Conservation (phyloP, 2,329 filamentous ascomycete genomes). For the Penicillium sp. region DNA sequence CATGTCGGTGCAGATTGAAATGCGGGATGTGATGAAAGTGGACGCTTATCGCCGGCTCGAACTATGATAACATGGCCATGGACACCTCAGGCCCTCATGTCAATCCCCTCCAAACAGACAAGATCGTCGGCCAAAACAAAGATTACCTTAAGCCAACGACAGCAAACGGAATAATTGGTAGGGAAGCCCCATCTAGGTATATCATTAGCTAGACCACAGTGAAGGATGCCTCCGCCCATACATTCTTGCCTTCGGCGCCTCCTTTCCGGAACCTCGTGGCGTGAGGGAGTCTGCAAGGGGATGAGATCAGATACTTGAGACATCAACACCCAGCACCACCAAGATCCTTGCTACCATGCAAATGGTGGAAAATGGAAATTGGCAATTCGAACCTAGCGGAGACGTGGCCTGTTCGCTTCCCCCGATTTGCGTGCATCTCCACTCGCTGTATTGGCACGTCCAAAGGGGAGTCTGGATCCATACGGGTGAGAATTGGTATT, state of each 20-base stretch:
- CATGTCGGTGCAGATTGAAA: conserved; percentile 42
- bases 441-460: conserved; percentile 4
- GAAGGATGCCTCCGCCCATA: too few species aligned
- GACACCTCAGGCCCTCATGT: conserved; percentile 8
- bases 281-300: conserved; percentile 16
- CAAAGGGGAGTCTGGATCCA: too few species aligned
- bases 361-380: conserved; percentile 9
- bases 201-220: too few species aligned
- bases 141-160: too few species aligned
- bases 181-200: too few species aligned
- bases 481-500: too few species aligned
- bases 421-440: conserved; percentile 7
- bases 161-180: too few species aligned
- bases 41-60: conserved; percentile 4
- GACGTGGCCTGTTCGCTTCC: conserved; percentile 24
- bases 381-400: too few species aligned
- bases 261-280: conserved; percentile 18
- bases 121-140: too few species aligned
- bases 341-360: conserved; percentile 5
- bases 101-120: neutral
- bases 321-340: neutral
- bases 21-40: conserved; percentile 2
- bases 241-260: neutral
- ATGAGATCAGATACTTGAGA: conserved; percentile 4
- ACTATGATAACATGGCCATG: neutral